Percentiles rank a stretch among this genome's conserved stretches.
Conservation (phyloP, 441 rosid species). For the Dalechampia spathulata region DNA sequence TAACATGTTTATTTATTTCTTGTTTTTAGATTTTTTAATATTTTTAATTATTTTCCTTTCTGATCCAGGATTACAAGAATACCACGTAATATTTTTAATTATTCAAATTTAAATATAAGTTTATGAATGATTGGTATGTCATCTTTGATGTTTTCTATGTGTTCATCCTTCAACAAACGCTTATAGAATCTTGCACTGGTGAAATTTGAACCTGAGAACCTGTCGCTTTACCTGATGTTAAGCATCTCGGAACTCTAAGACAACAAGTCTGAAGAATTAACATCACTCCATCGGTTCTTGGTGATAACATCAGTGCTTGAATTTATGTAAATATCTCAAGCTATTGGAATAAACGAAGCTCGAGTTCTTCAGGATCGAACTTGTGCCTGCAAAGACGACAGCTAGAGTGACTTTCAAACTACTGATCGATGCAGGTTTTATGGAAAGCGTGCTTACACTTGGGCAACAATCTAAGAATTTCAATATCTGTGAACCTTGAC, state of each 20-base stretch:
- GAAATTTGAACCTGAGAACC: conserved; percentile 18
- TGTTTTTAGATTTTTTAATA: no score
- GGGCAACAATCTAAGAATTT: conserved; percentile 55
- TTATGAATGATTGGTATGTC: no score
- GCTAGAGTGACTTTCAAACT: conserved; percentile 79
- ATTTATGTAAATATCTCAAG: conserved; percentile 19
- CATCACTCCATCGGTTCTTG: conserved; percentile 52
- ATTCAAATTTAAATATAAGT: no score
- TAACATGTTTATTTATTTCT: no score
- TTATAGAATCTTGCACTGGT: conserved; percentile 9
- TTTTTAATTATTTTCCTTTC: no score
- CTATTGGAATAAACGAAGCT: conserved; percentile 23
- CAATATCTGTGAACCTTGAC: conserved; percentile 48
- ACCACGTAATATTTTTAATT: no score
- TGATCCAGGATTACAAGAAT: no score
- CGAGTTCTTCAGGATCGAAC: conserved; percentile 52
- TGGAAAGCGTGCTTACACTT: conserved; percentile 89
- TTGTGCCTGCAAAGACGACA: conserved; percentile 82
- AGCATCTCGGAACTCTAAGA: conserved; percentile 45
- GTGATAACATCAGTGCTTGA: conserved; percentile 36
- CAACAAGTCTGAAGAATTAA: conserved; percentile 46
- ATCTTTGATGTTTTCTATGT: conserved; percentile 25
- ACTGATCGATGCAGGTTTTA: conserved; percentile 70
- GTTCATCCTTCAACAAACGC: background rate
- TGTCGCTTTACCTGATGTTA: conserved; percentile 21